Evolutionary conservation across 2,329 filamentous ascomycete genomes (phyloP).

Genomic region (Apiospora malaysiana): DNA sequence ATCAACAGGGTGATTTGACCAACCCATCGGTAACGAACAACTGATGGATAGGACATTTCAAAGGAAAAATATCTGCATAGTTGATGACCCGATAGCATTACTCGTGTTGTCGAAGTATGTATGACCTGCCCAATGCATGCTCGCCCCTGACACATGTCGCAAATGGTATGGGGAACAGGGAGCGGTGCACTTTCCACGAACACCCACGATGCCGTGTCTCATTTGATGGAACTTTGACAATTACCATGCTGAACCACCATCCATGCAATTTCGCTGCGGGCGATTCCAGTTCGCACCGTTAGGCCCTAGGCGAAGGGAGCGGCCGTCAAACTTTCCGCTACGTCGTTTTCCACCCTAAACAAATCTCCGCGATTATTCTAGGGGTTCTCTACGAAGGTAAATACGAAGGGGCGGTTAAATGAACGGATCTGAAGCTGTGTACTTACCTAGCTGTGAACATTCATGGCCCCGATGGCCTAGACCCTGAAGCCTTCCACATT

Average conservation of each 20-base stretch:
- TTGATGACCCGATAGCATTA: background rate
- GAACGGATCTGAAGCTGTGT: background rate
- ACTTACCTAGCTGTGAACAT: background rate
- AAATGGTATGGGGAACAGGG: background rate
- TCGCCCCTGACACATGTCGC: background rate
- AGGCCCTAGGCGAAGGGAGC: background rate
- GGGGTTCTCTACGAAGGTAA: background rate
- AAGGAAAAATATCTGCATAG: background rate
- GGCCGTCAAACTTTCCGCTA: background rate
- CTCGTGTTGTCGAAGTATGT: background rate
- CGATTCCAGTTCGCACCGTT: background rate
- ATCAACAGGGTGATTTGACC: background rate
- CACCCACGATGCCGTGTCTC: slow-evolving; percentile 4
- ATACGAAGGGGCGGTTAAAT: background rate
- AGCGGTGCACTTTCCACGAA: background rate
- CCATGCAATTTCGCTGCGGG: background rate
- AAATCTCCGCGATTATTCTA: background rate
- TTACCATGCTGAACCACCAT: background rate
- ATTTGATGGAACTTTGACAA: background rate
- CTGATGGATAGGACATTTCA: background rate
- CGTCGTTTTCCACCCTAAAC: background rate
- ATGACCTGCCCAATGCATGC: background rate
- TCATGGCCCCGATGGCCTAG: background rate
- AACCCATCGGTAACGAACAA: background rate
- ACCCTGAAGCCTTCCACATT: background rate